Evolutionary conservation across 2,329 filamentous ascomycete species (phyloP).

Genomic region (Fusarium annulatum): DNA sequence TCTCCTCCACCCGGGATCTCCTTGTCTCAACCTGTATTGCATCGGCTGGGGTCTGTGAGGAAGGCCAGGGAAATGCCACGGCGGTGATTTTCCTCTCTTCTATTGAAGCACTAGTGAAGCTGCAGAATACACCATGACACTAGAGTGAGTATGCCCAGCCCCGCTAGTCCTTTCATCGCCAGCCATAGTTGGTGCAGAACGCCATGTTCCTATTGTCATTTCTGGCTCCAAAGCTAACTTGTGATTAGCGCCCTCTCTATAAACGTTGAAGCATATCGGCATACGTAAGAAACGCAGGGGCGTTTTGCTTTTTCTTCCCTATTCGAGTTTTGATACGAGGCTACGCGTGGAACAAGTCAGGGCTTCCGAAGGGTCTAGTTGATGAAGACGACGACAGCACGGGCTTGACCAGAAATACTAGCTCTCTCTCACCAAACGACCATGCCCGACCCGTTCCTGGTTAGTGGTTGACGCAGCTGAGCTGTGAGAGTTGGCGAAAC

Average conservation of each 20-base stretch:
- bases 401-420: not conserved
- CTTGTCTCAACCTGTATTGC: not conserved
- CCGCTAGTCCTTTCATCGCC: conserved; percentile 21
- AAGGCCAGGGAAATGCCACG: not conserved
- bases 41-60: not conserved
- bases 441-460: conserved; percentile 32
- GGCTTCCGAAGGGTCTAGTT: not conserved
- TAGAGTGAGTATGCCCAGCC: not conserved
- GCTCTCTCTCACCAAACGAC: not conserved
- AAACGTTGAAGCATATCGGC: conserved; percentile 36
- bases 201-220: conserved; percentile 35
- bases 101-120: conserved; percentile 4
- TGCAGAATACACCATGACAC: conserved; percentile 10
- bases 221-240: conserved; percentile 15
- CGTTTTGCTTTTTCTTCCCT: conserved; percentile 30
- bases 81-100: not conserved
- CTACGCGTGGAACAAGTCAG: conserved; percentile 1
- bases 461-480: conserved; percentile 15
- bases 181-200: conserved; percentile 37
- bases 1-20: not conserved
- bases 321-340: conserved; percentile 6
- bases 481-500: conserved; percentile 24
- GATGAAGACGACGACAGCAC: not conserved
- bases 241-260: not conserved
- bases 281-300: conserved; percentile 1